Evolutionary conservation across 495 filamentous ascomycete genomes (phyloP).

Genomic region (Tuber microsphaerosporum): DNA sequence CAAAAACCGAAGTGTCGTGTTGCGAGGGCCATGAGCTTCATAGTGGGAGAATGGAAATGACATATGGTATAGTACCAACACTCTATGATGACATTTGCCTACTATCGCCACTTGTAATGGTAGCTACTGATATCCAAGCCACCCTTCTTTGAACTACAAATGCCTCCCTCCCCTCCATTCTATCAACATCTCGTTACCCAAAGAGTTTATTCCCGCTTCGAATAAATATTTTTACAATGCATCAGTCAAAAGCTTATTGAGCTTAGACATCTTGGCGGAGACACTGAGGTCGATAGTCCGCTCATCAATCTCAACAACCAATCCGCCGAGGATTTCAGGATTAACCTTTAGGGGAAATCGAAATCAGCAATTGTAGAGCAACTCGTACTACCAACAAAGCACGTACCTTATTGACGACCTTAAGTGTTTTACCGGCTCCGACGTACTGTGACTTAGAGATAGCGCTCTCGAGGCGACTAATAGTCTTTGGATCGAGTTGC

Average conservation of each 20-base stretch:
- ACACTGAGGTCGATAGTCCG: slow-evolving; percentile 96
- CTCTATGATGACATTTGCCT: slow-evolving; percentile 39
- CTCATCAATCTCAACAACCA: slow-evolving; percentile 94
- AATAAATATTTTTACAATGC: slow-evolving; percentile 63
- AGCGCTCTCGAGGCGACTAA: slow-evolving; percentile 75
- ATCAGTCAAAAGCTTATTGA: slow-evolving; percentile 98
- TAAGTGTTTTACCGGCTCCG: slow-evolving; percentile 91
- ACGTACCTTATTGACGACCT: slow-evolving; percentile 81
- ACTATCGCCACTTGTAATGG: slow-evolving; percentile 19
- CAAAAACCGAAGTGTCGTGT: slow-evolving; percentile 7
- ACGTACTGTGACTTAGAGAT: slow-evolving; percentile 82
- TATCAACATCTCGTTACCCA: slow-evolving; percentile 20
- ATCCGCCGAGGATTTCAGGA: slow-evolving; percentile 85
- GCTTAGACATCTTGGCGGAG: slow-evolving; percentile 85
- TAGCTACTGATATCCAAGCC: neutral
- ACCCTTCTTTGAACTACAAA: neutral
- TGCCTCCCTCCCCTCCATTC: slow-evolving; percentile 15
- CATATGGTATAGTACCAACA: slow-evolving; percentile 28
- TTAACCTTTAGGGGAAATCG: slow-evolving; percentile 57
- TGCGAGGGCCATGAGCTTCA: slow-evolving; percentile 9
- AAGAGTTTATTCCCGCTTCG: neutral
- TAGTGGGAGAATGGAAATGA: slow-evolving; percentile 17
- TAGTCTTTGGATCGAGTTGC: slow-evolving; percentile 80
- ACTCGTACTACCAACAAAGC: neutral
- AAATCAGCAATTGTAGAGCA: slow-evolving; percentile 17